phyloP scores from a whole-genome alignment of 2,329 filamentous ascomycete genomes.

The Aspergillus glaucus region DNA sequence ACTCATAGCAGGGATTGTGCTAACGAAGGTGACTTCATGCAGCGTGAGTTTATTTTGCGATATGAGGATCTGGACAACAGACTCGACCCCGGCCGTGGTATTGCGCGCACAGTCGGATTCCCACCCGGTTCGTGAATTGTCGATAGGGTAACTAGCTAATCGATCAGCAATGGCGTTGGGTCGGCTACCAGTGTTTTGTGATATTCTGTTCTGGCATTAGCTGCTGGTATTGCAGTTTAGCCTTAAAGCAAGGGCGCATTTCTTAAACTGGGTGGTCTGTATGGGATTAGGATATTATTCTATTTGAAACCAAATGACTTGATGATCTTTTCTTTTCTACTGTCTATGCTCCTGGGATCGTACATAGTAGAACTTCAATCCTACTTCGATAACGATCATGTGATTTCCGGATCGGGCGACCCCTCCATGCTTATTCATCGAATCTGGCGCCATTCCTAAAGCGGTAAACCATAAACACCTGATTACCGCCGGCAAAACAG shows the following conservation, averaged over 20 bases:
- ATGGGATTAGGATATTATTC: conserved; percentile 18
- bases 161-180: conserved; percentile 29
- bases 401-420: neutral
- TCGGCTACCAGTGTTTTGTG: conserved; percentile 20
- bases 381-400: neutral
- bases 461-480: conserved; percentile 31
- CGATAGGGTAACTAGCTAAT: conserved; percentile 12
- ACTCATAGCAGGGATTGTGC: conserved; percentile 1
- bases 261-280: conserved; percentile 18
- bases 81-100: conserved; percentile 33
- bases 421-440: conserved; percentile 16
- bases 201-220: conserved; percentile 16
- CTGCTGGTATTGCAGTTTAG: conserved; percentile 15
- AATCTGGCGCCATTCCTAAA: conserved; percentile 20
- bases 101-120: conserved; percentile 30
- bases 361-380: neutral
- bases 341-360: neutral
- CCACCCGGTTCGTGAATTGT: conserved; percentile 31
- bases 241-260: conserved; percentile 18
- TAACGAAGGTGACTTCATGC: conserved; percentile 9
- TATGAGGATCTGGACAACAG: conserved; percentile 47
- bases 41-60: conserved; percentile 45
- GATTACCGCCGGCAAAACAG: conserved; percentile 22
- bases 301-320: conserved; percentile 18
- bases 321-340: conserved; percentile 13